Base-by-base conservation (phyloP, 2,329 filamentous ascomycete species). In the Neophaeococcomyces mojaviensis region DNA sequence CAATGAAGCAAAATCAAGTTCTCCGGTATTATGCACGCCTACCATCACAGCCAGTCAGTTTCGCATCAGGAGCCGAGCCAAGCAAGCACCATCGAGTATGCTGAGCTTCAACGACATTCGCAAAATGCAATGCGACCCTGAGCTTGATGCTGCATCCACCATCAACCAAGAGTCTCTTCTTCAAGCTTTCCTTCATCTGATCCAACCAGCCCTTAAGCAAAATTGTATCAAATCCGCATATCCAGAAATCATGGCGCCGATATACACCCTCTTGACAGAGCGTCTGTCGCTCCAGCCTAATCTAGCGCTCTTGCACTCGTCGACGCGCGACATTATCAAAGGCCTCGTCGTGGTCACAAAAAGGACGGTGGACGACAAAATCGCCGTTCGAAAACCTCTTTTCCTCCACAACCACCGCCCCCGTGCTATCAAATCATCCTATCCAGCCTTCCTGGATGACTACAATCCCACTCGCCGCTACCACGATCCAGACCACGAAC, bases 361-460 rank as follows among this genome's bases (percentile, higher is more conserved):
- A 42, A 76, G 5, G 24, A 28, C 24, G 24, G 24, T 28, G 5
- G 10, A 5, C 24, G 24, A 87, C 1, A 76, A 73, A 35, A 72
- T 84, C 22, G 16, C 44, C 16, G 68, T 74, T 34, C 87, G 89
- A 32, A 81, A 86, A 7, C 87, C 88, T 2, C 79, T 97, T 24
- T 78, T 88, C 58, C 79, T 98, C 2, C 92, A 98, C 69, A 78
- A 92, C 67, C 92, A 98, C 72, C 77, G 78, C 0, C 88, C 89
- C 0, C 76, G 94, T 2, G 83, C 92, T 18, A 94, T 97, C 71
- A 89, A 90, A 65, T 82, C 81, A 6, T 82, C 79, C 48, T 81
- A 96, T 38, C 92, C 92, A 66, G 95, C 94, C 66, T 98, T 97
- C 69, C 92, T 97, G 69, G 90, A 96, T 63, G 77, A 79, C 48